Evolutionary conservation across 768 basidiomycete species (phyloP).

Genomic region (Stropharia rugosoannulata): DNA sequence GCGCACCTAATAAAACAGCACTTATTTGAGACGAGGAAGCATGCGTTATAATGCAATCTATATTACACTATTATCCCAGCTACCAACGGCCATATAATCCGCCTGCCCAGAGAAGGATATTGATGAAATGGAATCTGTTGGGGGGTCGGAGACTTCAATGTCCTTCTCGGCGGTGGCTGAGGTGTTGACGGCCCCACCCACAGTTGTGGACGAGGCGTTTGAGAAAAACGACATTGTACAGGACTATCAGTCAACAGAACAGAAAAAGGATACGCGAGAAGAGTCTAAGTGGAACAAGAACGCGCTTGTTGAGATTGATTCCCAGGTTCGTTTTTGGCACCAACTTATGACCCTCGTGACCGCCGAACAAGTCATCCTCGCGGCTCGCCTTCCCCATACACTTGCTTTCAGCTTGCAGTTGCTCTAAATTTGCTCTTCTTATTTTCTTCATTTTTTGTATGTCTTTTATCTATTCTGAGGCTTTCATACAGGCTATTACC

Average conservation of each 20-base stretch:
- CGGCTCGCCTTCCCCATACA: no score
- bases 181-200: constrained; percentile 27
- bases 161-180: constrained; percentile 64
- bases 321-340: not conserved
- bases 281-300: not conserved
- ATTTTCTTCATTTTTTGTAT: no score
- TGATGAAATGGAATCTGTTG: constrained; percentile 84
- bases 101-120: constrained; percentile 82
- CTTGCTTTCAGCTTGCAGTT: no score
- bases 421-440: no score
- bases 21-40: constrained; percentile 10
- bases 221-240: constrained; percentile 40
- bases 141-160: constrained; percentile 78
- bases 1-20: constrained; percentile 60
- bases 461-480: no score
- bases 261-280: not conserved
- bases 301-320: constrained; percentile 6
- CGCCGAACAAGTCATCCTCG: no score
- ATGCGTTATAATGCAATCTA: not conserved
- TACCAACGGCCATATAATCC: constrained; percentile 89
- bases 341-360: not conserved
- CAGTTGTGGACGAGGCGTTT: constrained; percentile 27
- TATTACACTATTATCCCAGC: constrained; percentile 91
- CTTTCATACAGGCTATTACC: no score
- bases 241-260: not conserved